phyloP scores from a whole-genome alignment of 345 rosid genomes.

The Anastatica hierochuntica region DNA sequence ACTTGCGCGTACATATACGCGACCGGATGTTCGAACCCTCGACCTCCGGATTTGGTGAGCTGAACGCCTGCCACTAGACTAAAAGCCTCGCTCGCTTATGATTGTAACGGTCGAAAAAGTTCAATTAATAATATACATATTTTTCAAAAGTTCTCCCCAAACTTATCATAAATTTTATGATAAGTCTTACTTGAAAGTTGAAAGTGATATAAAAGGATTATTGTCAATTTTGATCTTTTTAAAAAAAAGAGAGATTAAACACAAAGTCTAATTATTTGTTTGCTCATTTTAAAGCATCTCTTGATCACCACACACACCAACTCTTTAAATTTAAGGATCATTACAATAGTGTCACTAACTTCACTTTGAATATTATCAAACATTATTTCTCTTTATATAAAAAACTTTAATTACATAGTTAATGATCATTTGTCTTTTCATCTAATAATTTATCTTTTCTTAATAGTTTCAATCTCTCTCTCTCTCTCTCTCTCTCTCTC shows the following conservation, averaged over 20 bases:
- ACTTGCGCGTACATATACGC: too few species aligned
- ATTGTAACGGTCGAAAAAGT: too few species aligned
- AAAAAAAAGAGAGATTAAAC: constrained; percentile 17
- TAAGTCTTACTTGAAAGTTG: background rate
- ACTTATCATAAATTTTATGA: background rate
- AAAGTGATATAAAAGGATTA: background rate
- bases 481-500: constrained; percentile 5
- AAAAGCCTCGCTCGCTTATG: too few species aligned
- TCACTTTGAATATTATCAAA: constrained; percentile 8
- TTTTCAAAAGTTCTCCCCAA: too few species aligned
- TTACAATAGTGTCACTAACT: constrained; percentile 7
- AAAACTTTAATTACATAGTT: background rate
- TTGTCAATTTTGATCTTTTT: too few species aligned
- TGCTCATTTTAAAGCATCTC: constrained; percentile 19
- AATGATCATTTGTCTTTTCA: background rate
- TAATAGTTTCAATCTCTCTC: constrained; percentile 5
- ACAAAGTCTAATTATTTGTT: constrained; percentile 14
- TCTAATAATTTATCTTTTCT: background rate
- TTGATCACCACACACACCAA: constrained; percentile 13
- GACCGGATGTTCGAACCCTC: too few species aligned
- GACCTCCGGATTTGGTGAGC: too few species aligned
- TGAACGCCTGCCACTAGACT: too few species aligned
- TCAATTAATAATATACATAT: too few species aligned
- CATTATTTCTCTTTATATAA: too few species aligned
- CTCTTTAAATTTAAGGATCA: constrained; percentile 14